Base-by-base conservation (phyloP, 148 eudicot genomes). In the Silene conica region DNA sequence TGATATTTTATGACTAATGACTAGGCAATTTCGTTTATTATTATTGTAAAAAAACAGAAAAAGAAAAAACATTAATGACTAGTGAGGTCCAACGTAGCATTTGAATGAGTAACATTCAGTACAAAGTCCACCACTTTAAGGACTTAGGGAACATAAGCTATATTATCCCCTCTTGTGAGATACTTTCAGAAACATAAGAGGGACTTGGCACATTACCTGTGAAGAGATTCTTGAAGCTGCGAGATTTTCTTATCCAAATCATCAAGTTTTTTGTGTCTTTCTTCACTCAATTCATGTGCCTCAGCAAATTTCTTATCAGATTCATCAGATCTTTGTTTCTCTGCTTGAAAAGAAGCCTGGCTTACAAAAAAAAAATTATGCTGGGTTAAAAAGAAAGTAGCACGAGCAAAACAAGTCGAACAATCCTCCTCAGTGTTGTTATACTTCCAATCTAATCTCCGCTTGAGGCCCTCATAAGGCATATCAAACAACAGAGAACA, bases 201-300 rank as follows among this genome's bases (percentile, higher is more conserved):
- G 21, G 72, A 69, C 34, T 46, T 69, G 20, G 72, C 72, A 76
- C 18, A 57, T 41, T 87, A 96, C 99, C 92, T 86, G 67, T 82
- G 85, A 68, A 90, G n/a, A 68, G 89, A 85, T 67, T 96, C 96
- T 80, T 92, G 97, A n/a, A 96, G 89, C 57, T 83, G 92, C 38
- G 82, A 84, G 71, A 79, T 80, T 80, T 77, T 87, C 82, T 77
- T 83, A 63, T 90, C 94, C 23, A 97, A 79, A 75, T 92, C 99
- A 79, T 90, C 97, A 79, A 90, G 84, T 76, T 88, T 92, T 74
- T 76, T 83, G 66, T 75, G 84, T 31, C 89, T 85, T 71, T 83
- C 92, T 82, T 92, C 94, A 71, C 82, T 83, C 66, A 76, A 41
- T 73, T 85, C 88, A 65, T 78, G 82, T 50, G 83, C 83, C 80